Percentiles rank a stretch among this genome's conserved stretches.
Evolutionary conservation across 1,139 yeast genomes (phyloP).

Genomic region (Magnusiomyces suaveolens): DNA sequence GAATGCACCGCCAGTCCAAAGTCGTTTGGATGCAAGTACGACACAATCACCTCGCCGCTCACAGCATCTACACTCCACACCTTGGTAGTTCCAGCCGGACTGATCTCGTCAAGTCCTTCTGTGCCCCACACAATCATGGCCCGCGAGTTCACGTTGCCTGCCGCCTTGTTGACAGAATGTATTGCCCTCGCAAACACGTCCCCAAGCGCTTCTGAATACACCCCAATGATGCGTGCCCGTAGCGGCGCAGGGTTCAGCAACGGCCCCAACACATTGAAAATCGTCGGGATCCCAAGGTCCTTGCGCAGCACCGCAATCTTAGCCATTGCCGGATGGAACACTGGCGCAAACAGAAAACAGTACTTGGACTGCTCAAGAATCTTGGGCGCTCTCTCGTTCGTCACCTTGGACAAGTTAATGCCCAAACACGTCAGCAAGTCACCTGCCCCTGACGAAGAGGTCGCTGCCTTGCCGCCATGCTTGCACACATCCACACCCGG

Average conservation of each 20-base stretch:
- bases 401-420: slow-evolving; percentile 62
- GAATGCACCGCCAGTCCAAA: slow-evolving; percentile 75
- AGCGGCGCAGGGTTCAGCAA: slow-evolving; percentile 83
- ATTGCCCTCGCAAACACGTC: slow-evolving; percentile 79
- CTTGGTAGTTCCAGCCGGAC: slow-evolving; percentile 74
- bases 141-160: slow-evolving; percentile 37
- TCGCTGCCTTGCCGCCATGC: slow-evolving; percentile 96
- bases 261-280: slow-evolving; percentile 90
- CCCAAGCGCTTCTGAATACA: slow-evolving; percentile 69
- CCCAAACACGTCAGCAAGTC: slow-evolving; percentile 73
- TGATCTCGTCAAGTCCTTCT: slow-evolving; percentile 83
- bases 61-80: slow-evolving; percentile 57
- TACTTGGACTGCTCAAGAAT: slow-evolving; percentile 50
- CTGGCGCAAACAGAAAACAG: slow-evolving; percentile 82
- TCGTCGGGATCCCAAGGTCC: slow-evolving; percentile 77
- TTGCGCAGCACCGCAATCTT: slow-evolving; percentile 69
- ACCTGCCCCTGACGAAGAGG: slow-evolving; percentile 88
- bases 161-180: slow-evolving; percentile 40
- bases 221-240: slow-evolving; percentile 78
- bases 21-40: slow-evolving; percentile 42
- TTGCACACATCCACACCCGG: slow-evolving; percentile 64
- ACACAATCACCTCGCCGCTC: slow-evolving; percentile 31
- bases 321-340: slow-evolving; percentile 91
- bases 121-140: slow-evolving; percentile 90
- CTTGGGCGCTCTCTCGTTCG: slow-evolving; percentile 51